These are phyloP conservation scores for Taphrina sp. DNA, from an alignment of 1,139 yeast genomes.

Conservation along the genomic window DNA sequence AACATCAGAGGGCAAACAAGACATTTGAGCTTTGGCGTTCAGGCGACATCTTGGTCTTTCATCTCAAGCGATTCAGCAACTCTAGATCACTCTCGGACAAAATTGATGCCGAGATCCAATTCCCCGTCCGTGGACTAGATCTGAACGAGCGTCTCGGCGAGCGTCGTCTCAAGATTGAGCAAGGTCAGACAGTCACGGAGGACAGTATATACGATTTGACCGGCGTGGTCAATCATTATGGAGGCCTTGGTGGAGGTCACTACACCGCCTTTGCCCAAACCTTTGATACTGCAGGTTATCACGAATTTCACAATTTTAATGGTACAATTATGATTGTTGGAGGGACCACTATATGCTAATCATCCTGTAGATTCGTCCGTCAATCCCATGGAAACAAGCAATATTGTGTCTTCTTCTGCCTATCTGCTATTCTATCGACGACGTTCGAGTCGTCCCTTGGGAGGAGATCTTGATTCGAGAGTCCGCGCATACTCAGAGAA, in stretches of 20 bases:
- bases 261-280: slow-evolving; percentile 88
- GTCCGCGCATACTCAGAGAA: slow-evolving; percentile 1
- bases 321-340: no score
- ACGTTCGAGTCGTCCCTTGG: slow-evolving; percentile 42
- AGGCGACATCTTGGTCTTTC: slow-evolving; percentile 87
- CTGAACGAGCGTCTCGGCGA: slow-evolving; percentile 56
- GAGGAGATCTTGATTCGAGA: slow-evolving; percentile 3
- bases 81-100: slow-evolving; percentile 85
- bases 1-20: slow-evolving; percentile 86
- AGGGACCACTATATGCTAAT: not conserved
- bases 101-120: slow-evolving; percentile 77
- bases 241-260: slow-evolving; percentile 97
- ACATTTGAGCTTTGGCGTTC: slow-evolving; percentile 87
- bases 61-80: slow-evolving; percentile 84
- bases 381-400: slow-evolving; percentile 56
- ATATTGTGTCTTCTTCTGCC: slow-evolving; percentile 73
- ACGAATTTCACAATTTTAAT: slow-evolving; percentile 83
- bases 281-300: slow-evolving; percentile 54
- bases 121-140: slow-evolving; percentile 82
- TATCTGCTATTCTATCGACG: slow-evolving; percentile 80
- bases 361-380: slow-evolving; percentile 58
- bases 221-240: slow-evolving; percentile 93
- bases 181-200: slow-evolving; percentile 45
- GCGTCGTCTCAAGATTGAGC: slow-evolving; percentile 43
- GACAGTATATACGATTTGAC: slow-evolving; percentile 67